Evolutionary conservation across 2,329 filamentous ascomycete species (phyloP), one percentile per base, ranked within the genome.

Genomic region (Tolypocladium paradoxum): DNA sequence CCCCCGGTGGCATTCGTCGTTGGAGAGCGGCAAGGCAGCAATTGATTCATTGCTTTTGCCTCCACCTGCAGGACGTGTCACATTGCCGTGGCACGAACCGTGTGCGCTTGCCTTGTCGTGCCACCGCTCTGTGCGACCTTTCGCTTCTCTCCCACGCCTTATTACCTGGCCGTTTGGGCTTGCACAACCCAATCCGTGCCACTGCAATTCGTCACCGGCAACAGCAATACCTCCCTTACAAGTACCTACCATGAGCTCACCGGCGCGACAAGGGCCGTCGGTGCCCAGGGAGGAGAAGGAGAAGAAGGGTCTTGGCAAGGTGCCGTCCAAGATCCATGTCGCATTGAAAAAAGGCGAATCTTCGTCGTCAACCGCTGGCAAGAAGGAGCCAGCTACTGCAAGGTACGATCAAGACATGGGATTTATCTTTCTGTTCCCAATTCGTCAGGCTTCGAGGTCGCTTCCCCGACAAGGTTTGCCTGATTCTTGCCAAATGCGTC

Each of bases 321-420:
- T 79, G 22, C 56, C 80, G 34, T 72, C 72, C 36, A 69, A 74
- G 36, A 69, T 77, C 62, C 80, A 73, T 69, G 75, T 75, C 3
- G 75, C 76, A 34, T 68, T 79, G 47, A 77, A 68, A 64, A 73
- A 68, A 58, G 65, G 70, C 55, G 73, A 75, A 24, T 60, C 61
- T 24, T 58, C 57, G 14, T 62, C 65, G 8, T 62, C 64, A 8
- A 8, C 5, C 18, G 43, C 43, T 31, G 18, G 27, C 11, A 31
- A 16, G 12, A 24, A 33, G 27, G 27, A 47, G 9, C 18, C 43
- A 7, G 27, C 43, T n/a, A 14, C 18, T 47, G 8, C 43, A 47
- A 47, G 43, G 43, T 47, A 47, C 6, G 43, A 7, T 31, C 18
- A 20, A 29, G 8, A 12, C 43, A 31, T 14, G 4, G 18, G 8